These are phyloP conservation scores for Paraphoma chrysanthemicola DNA, from an alignment of 2,329 filamentous ascomycete species.

Conservation along the genomic window DNA sequence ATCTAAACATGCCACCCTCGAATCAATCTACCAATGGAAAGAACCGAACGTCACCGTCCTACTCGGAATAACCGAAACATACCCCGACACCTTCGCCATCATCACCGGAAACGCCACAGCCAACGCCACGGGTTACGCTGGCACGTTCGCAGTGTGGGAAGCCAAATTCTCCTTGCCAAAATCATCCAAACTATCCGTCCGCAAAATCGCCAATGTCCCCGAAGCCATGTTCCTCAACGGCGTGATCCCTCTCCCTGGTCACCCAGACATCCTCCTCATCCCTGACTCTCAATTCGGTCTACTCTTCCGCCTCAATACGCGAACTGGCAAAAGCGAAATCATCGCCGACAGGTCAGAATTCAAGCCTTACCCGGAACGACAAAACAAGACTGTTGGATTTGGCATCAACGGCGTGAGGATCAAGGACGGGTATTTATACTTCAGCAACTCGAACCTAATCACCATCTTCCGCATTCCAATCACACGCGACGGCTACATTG, in stretches of 20 bases:
- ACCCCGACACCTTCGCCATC: conserved; percentile 9
- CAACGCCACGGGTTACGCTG: conserved; percentile 8
- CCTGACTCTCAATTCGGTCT: conserved; percentile 8
- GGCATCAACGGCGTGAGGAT: conserved; percentile 13
- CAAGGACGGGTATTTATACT: conserved; percentile 5
- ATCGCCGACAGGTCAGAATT: conserved; percentile 11
- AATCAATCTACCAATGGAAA: conserved; percentile 7
- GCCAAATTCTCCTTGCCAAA: background rate
- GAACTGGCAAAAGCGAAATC: conserved; percentile 3
- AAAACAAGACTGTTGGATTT: conserved; percentile 11
- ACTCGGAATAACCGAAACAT: conserved; percentile 15
- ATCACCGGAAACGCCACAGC: conserved; percentile 14
- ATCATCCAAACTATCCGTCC: background rate
- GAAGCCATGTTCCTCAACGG: conserved; percentile 13
- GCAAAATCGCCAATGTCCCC: conserved; percentile 12
- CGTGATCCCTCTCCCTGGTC: conserved; percentile 1
- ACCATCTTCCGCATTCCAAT: conserved; percentile 6
- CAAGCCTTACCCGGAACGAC: conserved; percentile 7
- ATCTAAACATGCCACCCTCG: conserved; percentile 3
- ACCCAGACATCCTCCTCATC: conserved; percentile 3
- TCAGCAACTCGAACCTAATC: conserved; percentile 11
- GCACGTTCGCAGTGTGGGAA: conserved; percentile 11
- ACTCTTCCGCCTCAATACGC: conserved; percentile 10
- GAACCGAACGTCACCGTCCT: conserved; percentile 9
- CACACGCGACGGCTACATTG: conserved; percentile 8